A percentile compares a stretch with the other conserved stretches of the same genome.
Evolutionary conservation across 345 rosid species (phyloP).

Genomic region (Camelina sativa): DNA sequence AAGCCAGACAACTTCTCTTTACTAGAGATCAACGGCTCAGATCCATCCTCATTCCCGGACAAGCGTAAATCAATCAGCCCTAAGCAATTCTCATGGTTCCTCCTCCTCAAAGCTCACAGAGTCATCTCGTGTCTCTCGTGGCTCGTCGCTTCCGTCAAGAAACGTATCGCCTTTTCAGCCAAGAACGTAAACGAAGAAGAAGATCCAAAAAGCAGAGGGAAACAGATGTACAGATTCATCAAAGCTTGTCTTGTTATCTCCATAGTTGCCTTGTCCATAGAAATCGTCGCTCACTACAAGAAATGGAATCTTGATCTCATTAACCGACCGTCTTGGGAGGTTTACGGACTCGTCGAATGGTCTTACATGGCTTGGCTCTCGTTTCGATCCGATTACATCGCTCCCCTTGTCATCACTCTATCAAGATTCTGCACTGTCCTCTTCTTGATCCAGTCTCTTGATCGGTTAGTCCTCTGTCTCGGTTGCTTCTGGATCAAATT

Average conservation of each 20-base stretch:
- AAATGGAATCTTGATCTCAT: conserved; percentile 73
- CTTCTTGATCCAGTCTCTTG: conserved; percentile 87
- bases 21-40: conserved; percentile 63
- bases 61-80: conserved; percentile 71
- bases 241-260: conserved; percentile 69
- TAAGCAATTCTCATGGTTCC: conserved; percentile 79
- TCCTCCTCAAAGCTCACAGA: conserved; percentile 74
- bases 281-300: conserved; percentile 70
- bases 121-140: conserved; percentile 62
- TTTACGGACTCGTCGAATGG: conserved; percentile 73
- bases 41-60: conserved; percentile 62
- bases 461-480: conserved; percentile 70
- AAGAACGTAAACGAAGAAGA: conserved; percentile 52
- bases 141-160: conserved; percentile 61
- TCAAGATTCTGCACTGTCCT: conserved; percentile 74
- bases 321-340: conserved; percentile 65
- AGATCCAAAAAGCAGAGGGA: conserved; percentile 68
- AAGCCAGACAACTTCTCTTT: conserved; percentile 69
- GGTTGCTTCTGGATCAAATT: conserved; percentile 91
- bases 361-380: conserved; percentile 78
- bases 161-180: conserved; percentile 57
- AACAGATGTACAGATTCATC: conserved; percentile 67
- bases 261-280: conserved; percentile 61
- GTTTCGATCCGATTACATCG: conserved; percentile 70
- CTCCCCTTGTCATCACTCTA: conserved; percentile 64